Conservation (phyloP, 1,284 basidiomycete species). For the Phaffia rhodozyma region DNA sequence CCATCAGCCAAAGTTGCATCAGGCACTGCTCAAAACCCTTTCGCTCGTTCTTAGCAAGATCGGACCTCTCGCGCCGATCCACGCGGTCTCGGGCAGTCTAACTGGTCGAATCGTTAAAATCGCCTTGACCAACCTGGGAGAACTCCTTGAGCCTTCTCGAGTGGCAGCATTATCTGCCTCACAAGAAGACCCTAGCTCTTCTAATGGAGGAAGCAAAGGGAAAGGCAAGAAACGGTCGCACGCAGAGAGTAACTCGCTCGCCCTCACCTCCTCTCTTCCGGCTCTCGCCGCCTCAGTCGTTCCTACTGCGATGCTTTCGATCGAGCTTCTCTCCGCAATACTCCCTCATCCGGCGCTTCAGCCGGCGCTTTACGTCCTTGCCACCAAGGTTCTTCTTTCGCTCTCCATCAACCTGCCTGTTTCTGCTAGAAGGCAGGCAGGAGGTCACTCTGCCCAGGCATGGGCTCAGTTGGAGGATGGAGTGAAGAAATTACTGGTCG, state of each 20-base stretch:
- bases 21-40: not conserved
- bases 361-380: not conserved
- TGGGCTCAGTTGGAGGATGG: not conserved
- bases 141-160: not conserved
- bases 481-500: not conserved
- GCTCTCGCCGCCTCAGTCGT: not conserved
- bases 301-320: not conserved
- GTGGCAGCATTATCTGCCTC: not conserved
- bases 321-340: not conserved
- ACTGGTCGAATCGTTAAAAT: constrained; percentile 4
- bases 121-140: not conserved
- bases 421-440: not conserved
- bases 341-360: constrained; percentile 9
- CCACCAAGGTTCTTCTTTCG: constrained; percentile 6
- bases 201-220: not conserved
- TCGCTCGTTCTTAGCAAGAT: not conserved
- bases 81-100: constrained; percentile 6
- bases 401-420: not conserved
- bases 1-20: not conserved
- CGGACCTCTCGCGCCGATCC: not conserved
- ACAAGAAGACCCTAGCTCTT: too few relatives aligned
- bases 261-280: not conserved
- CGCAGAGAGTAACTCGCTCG: not conserved
- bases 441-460: not conserved
- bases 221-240: constrained; percentile 15